A percentile compares a stretch with the other conserved stretches of the same genome.
These are phyloP conservation scores for Cystobasidium pallidum DNA, from an alignment of 1,284 basidiomycete genomes.

Conservation along the genomic window DNA sequence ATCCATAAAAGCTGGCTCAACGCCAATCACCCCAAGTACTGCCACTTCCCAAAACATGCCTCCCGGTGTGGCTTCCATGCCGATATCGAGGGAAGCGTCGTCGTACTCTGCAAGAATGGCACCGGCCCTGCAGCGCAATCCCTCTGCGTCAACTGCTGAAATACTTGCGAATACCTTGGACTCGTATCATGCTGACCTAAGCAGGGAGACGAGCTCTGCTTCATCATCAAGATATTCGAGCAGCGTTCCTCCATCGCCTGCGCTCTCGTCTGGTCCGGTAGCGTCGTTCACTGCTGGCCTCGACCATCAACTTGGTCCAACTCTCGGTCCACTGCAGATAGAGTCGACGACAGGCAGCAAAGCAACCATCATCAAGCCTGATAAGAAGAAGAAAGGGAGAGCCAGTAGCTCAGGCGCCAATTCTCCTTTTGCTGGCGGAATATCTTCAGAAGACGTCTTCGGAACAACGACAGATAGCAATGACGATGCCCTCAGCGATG, in stretches of 20 bases:
- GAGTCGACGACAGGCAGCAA: conserved; percentile 41
- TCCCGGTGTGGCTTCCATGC: background rate
- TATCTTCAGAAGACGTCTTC: conserved; percentile 38
- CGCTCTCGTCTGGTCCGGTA: conserved; percentile 10
- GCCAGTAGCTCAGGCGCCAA: background rate
- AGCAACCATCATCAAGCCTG: conserved; percentile 31
- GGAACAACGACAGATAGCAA: conserved; percentile 20
- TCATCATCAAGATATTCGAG: conserved; percentile 25
- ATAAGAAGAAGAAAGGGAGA: conserved; percentile 2
- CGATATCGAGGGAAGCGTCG: background rate
- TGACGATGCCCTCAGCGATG: conserved; percentile 22
- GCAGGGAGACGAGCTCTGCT: conserved; percentile 7
- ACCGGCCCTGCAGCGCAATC: conserved; percentile 7
- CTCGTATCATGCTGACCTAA: conserved; percentile 8
- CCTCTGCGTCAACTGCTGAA: conserved; percentile 22
- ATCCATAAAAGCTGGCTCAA: conserved; percentile 35
- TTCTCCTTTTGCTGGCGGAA: conserved; percentile 22
- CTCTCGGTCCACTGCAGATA: conserved; percentile 21
- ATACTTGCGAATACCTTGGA: conserved; percentile 15
- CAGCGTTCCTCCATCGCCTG: conserved; percentile 30
- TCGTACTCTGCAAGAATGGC: background rate
- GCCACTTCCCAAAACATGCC: background rate
- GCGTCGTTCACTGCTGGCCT: conserved; percentile 40
- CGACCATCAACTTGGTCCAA: conserved; percentile 12
- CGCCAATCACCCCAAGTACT: conserved; percentile 24